These are phyloP conservation scores for Acanthamoeba triangularis DNA, from an alignment of 208 protist genomes.

Conservation along the genomic window DNA sequence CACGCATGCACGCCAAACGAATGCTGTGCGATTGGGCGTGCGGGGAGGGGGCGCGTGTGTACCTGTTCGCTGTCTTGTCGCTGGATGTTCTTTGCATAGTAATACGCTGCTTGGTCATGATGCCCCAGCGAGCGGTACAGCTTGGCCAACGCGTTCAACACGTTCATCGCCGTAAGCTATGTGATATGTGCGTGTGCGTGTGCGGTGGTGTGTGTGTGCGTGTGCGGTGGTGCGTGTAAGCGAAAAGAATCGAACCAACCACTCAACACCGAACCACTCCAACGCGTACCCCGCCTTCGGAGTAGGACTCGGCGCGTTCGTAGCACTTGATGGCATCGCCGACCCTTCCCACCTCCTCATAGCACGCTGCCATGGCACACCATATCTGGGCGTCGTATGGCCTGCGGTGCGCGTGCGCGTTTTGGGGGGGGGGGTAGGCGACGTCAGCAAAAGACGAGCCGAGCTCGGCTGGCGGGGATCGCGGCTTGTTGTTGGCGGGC, in stretches of 20 bases:
- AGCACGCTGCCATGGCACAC: slow-evolving; percentile 90
- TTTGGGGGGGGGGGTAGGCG: too few relatives aligned
- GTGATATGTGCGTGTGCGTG: not conserved
- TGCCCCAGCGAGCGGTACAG: slow-evolving; percentile 84
- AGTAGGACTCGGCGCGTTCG: slow-evolving; percentile 87
- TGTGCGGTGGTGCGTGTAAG: not conserved
- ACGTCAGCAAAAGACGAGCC: not conserved
- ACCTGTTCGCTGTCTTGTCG: slow-evolving; percentile 38
- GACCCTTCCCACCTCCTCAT: slow-evolving; percentile 84
- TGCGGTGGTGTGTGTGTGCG: not conserved
- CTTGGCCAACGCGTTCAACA: slow-evolving; percentile 85
- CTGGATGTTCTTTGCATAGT: slow-evolving; percentile 74
- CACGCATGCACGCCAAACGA: not conserved
- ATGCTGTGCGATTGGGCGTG: not conserved
- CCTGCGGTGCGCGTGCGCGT: slow-evolving; percentile 54
- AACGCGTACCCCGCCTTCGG: slow-evolving; percentile 71
- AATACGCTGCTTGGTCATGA: slow-evolving; percentile 82
- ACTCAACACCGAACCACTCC: not conserved
- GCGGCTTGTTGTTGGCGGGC: too few relatives aligned
- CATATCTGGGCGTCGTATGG: slow-evolving; percentile 97
- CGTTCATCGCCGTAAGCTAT: not conserved
- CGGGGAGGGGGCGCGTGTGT: not conserved
- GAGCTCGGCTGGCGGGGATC: too few relatives aligned
- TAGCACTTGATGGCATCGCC: slow-evolving; percentile 91
- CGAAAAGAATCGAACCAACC: too few relatives aligned